Evolutionary conservation across 2,329 filamentous ascomycete species (phyloP), one percentile per base, ranked within the genome.

Genomic region (Epichloe coenophiala): DNA sequence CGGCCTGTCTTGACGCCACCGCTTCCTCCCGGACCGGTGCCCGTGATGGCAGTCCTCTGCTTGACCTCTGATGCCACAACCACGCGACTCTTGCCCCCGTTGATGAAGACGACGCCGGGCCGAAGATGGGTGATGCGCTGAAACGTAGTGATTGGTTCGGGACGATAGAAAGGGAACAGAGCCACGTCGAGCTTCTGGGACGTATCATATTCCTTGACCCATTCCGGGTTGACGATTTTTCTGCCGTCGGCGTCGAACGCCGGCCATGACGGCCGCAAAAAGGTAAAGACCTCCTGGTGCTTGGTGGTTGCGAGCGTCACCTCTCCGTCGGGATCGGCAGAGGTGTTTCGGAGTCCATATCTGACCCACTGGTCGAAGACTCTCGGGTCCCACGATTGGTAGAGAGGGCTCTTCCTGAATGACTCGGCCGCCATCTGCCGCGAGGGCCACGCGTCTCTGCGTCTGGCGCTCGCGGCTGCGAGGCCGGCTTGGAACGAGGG

Each of bases 381-480:
- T 44, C 89, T 77, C 1, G 77, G 72, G 60, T 97, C 88, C 91
- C 91, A 97, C 11, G 76, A 59, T 55, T 81, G 73, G 68, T 95
- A 96, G 69, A 95, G 95, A 0, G 57, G 55, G 51, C 60, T 85
- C 50, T 76, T 77, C 48, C 70, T 68, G 68, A 95, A 89, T 11
- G 78, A 69, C 12, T 75, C 76, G 49, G 74, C 75, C 19, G 91
- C 91, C 2, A 73, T 84, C 46, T 73, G 69, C 9, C 84, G 78
- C 0, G 84, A 88, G 0, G 88, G 84, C 93, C 91, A 97, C 51
- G 77, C 60, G 58, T 96, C 90, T 42, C 88, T 81, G 13, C 91
- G 81, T 55, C 75, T 74, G 9, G 84, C 77, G 36, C 88, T 94
- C 23, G 80, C 71, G 50, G 73, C 68, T 4, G 80, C 78, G 0